Base-by-base conservation (phyloP, 768 basidiomycete genomes). In the Mycena alexandri region DNA sequence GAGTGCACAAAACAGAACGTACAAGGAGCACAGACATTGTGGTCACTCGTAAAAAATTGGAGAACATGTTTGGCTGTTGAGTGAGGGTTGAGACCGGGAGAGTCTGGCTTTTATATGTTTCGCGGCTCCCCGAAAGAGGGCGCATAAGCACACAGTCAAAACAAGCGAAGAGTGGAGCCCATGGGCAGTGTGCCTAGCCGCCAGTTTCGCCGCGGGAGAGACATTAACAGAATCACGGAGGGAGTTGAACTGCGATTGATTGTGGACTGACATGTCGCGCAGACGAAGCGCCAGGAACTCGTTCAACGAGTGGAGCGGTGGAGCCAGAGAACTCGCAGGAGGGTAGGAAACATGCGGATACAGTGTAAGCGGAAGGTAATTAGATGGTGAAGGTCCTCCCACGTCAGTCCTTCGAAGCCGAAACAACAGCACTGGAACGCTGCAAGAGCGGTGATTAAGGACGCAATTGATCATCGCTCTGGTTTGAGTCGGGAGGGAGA, bases 51-150 rank as follows among this genome's bases (percentile, higher is more conserved):
- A 25, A 25, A 19, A 52, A 33, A 25, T 52, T 52, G 51, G 51
- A 52, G 25, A 52, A 52, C 51, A 52, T 52, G 29, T 52, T 34
- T 16, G 12, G n/a, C n/a, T n/a, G n/a, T n/a, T n/a, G n/a, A n/a
- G 29, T 19, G 17, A 19, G 51, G n/a, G 3, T 34, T 34, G 51
- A 2, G 29, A 19, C 19, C 25, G 3, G 6, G 19, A 13, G n/a
- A 17, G 34, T 34, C 4, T 6, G 51, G 3, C 29, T 34, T 52
- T 52, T 52, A 52, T 52, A 52, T 52, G 51, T 52, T 52, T 51
- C 21, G 14, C 29, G 16, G 51, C 16, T 4, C 22, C 19, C 29
- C 29, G 33, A 52, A 19, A 6, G 29, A 29, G 3, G 29, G 29
- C 51, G 19, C 29, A 5, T 11, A 34, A 29, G 16, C 29, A 46